These are phyloP conservation scores for Onygenales sp. DNA, from an alignment of 2,329 filamentous ascomycete genomes.

Conservation along the genomic window DNA sequence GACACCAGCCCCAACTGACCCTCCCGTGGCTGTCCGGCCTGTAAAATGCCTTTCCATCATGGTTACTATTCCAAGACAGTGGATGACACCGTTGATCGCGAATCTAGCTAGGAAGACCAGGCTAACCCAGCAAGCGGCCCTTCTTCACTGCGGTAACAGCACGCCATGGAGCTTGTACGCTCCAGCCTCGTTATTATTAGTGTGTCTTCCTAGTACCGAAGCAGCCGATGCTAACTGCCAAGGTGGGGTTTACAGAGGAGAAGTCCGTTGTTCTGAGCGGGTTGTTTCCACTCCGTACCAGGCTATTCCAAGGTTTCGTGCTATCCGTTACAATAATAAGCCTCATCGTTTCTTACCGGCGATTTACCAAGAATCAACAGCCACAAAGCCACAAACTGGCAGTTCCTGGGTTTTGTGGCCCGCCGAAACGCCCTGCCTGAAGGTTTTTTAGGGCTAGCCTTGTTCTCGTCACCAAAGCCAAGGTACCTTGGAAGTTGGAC, in stretches of 20 bases:
- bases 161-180: neutral
- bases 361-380: neutral
- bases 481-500: neutral
- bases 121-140: neutral
- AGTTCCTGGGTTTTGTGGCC: neutral
- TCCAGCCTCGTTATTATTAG: neutral
- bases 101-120: constrained; percentile 5
- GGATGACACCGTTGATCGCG: constrained; percentile 8
- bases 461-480: neutral
- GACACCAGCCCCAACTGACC: neutral
- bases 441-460: neutral
- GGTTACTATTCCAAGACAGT: constrained; percentile 5
- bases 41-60: neutral
- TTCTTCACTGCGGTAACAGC: neutral
- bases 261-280: neutral
- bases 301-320: neutral
- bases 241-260: neutral
- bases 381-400: neutral
- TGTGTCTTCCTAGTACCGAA: neutral
- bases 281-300: neutral
- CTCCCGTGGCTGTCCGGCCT: neutral
- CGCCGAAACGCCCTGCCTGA: neutral
- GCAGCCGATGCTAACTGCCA: neutral
- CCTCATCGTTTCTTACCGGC: neutral
- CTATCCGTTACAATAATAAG: no score